Evolutionary conservation across 2,329 filamentous ascomycete species (phyloP).

Genomic region (Curvularia eragrostidis): DNA sequence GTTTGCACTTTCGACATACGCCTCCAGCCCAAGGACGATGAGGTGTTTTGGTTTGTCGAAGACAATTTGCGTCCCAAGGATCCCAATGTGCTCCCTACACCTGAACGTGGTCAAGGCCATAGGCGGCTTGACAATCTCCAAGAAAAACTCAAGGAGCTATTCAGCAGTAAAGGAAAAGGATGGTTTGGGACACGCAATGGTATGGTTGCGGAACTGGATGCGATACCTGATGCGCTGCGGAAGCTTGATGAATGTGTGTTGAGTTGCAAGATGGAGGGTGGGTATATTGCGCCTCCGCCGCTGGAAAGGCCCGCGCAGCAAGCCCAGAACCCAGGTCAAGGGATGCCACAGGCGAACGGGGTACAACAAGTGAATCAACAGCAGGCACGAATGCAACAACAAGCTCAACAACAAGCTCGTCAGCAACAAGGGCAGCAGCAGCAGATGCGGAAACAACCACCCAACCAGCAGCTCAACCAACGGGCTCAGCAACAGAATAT

Average conservation of each 20-base stretch:
- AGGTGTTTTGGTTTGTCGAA: constrained; percentile 48
- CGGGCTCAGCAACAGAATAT: constrained; percentile 18
- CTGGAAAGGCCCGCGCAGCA: constrained; percentile 14
- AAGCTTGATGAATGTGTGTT: constrained; percentile 50
- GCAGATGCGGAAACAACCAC: constrained; percentile 11
- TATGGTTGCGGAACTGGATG: constrained; percentile 47
- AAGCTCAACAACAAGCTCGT: constrained; percentile 15
- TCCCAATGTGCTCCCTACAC: constrained; percentile 32
- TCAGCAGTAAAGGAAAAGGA: constrained; percentile 35
- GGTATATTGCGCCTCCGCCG: constrained; percentile 31
- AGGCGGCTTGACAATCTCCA: constrained; percentile 40
- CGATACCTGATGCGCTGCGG: constrained; percentile 45
- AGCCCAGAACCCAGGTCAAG: constrained; percentile 11
- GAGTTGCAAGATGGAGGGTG: constrained; percentile 40
- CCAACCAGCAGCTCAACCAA: constrained; percentile 22
- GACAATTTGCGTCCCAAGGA: constrained; percentile 36
- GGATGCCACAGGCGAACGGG: constrained; percentile 6
- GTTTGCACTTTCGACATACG: constrained; percentile 50
- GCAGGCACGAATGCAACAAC: constrained; percentile 16
- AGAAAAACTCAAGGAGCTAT: constrained; percentile 44
- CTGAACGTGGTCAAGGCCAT: constrained; percentile 37
- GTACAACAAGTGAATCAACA: constrained; percentile 15
- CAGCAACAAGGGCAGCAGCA: constrained; percentile 6
- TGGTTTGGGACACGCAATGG: constrained; percentile 51
- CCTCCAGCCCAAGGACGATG: constrained; percentile 41